Percentiles rank a stretch among this genome's conserved stretches.
These are phyloP conservation scores for Amniculicola lignicola DNA, from an alignment of 495 filamentous ascomycete genomes.

Conservation along the genomic window DNA sequence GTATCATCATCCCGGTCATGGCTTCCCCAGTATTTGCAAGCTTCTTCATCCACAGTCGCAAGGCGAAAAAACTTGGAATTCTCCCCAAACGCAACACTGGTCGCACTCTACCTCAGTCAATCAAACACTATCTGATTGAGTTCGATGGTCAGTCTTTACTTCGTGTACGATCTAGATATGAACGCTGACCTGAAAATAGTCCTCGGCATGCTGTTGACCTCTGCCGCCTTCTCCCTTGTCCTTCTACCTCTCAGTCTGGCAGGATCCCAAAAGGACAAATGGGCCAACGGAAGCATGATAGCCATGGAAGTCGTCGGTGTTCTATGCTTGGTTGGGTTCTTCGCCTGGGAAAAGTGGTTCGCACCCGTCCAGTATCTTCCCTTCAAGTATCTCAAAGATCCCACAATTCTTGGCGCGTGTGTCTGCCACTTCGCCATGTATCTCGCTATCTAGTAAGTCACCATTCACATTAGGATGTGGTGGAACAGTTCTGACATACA, in stretches of 20 bases:
- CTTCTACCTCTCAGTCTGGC: constrained; percentile 59
- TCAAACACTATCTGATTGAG: constrained; percentile 56
- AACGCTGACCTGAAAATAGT: too few relatives aligned
- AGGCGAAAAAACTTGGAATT: constrained; percentile 43
- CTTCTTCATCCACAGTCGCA: constrained; percentile 20
- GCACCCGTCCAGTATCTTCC: constrained; percentile 57
- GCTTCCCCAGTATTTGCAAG: constrained; percentile 22
- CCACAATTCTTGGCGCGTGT: constrained; percentile 63
- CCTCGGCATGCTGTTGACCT: constrained; percentile 56
- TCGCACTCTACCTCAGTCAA: constrained; percentile 47
- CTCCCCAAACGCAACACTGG: constrained; percentile 45
- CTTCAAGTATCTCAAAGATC: constrained; percentile 57
- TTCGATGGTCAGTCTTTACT: too few relatives aligned
- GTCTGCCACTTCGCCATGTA: constrained; percentile 52
- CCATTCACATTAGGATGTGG: too few relatives aligned
- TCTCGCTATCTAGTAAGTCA: constrained; percentile 63
- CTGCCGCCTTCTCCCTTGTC: constrained; percentile 57
- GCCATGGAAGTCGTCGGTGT: constrained; percentile 57
- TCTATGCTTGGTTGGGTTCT: constrained; percentile 54
- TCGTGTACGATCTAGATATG: too few relatives aligned
- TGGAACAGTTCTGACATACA: too few relatives aligned
- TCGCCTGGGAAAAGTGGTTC: constrained; percentile 54
- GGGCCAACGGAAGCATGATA: constrained; percentile 53
- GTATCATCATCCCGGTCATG: constrained; percentile 33
- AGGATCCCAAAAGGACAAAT: constrained; percentile 46